These are phyloP conservation scores for Rostrohypoxylon terebratum DNA, from an alignment of 495 filamentous ascomycete genomes.

Conservation along the genomic window DNA sequence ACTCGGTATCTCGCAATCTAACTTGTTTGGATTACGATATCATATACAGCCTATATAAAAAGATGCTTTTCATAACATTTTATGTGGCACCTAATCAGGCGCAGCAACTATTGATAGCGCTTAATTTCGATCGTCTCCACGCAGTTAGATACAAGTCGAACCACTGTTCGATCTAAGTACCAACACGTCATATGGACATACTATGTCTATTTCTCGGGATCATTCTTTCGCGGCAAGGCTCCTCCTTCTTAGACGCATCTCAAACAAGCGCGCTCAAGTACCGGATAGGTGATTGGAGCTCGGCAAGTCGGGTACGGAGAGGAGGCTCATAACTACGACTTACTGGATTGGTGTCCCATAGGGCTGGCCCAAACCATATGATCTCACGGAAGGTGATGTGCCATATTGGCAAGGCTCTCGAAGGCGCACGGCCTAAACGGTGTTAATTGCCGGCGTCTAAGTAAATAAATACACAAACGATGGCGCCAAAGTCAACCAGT, in stretches of 20 bases:
- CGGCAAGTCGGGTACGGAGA: constrained; percentile 26
- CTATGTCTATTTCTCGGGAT: constrained; percentile 1
- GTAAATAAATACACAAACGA: constrained; percentile 18
- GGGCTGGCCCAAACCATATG: constrained; percentile 21
- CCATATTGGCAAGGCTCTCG: constrained; percentile 39
- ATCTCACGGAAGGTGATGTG: constrained; percentile 41
- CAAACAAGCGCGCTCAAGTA: constrained; percentile 5
- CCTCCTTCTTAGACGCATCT: neutral
- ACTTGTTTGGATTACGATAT: constrained; percentile 22
- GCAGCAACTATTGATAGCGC: constrained; percentile 18
- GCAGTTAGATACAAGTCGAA: constrained; percentile 11
- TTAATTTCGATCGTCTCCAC: constrained; percentile 20
- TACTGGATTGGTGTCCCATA: constrained; percentile 15
- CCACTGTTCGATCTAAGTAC: constrained; percentile 4
- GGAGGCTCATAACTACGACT: constrained; percentile 9
- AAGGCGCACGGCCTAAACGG: constrained; percentile 33
- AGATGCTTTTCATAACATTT: neutral
- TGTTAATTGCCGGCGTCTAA: constrained; percentile 37
- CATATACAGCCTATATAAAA: constrained; percentile 45
- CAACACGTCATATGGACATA: constrained; percentile 6
- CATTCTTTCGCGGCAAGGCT: neutral
- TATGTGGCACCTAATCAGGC: constrained; percentile 36
- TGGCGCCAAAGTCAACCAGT: constrained; percentile 8
- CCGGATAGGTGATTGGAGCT: constrained; percentile 23
- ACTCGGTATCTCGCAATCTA: constrained; percentile 35